Evolutionary conservation across 306 rosid genomes (phyloP), one percentile per base, ranked within the genome.

Genomic region (Begonia loranthoides): DNA sequence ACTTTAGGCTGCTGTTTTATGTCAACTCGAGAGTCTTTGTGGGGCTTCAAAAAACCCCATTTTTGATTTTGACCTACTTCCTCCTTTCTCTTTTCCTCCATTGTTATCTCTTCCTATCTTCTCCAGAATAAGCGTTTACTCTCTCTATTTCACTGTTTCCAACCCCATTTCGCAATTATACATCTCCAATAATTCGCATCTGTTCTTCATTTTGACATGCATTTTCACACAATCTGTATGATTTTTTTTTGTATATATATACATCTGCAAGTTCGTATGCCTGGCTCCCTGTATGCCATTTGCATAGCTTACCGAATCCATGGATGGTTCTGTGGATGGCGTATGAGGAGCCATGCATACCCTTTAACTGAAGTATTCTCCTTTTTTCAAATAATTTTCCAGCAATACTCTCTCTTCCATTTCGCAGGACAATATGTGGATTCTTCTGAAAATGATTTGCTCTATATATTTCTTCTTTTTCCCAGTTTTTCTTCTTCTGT

Each of bases 271-370:
- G 13, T 6, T 15, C 17, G 50, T 60, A 12, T 61, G 65, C 65
- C 65, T 61, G 65, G 65, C 65, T 61, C 65, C 65, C 65, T 61
- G 65, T 61, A 61, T 61, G 65, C 65, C 65, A 61, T 61, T 61
- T 51, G 65, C 44, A 51, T 50, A 61, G 58, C 44, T 61, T 51
- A 61, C 51, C 65, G 65, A 41, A 39, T 1, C 19, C 14, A 13
- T 55, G 50, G 65, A 61, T 61, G 57, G 34, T 44, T 61, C 65
- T 51, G 65, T 13, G 56, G 44, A 61, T 61, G 65, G 65, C 65
- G 65, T 61, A 61, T 61, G 65, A 61, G 65, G 65, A 61, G 65
- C 58, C 65, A 61, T 50, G 65, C 65, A 61, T 61, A 61, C 51
- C 15, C 57, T 12, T 1, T 41, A 41, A 12, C 13, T 41, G 13